Percentiles rank a stretch among this genome's conserved stretches.
Evolutionary conservation across 1,284 basidiomycete genomes (phyloP).

Genomic region (Ustilago loliicola): DNA sequence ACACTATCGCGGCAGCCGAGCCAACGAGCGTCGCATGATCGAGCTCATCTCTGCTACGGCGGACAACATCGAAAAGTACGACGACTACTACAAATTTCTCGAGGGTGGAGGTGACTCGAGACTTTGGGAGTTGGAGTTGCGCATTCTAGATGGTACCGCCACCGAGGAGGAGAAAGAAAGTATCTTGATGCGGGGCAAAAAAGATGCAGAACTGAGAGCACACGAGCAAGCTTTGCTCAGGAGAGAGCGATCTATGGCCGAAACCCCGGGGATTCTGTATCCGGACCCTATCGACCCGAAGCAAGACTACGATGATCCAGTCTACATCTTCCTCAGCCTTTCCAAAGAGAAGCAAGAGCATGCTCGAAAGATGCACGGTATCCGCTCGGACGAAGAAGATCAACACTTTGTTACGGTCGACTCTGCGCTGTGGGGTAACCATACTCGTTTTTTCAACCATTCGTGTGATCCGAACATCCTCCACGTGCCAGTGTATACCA

Average conservation of each 20-base stretch:
- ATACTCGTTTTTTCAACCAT: slow-evolving; percentile 73
- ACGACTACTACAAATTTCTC: slow-evolving; percentile 23
- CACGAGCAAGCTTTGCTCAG: background rate
- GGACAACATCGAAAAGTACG: slow-evolving; percentile 23
- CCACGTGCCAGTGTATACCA: slow-evolving; percentile 80
- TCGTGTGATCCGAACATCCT: slow-evolving; percentile 87
- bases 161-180: background rate
- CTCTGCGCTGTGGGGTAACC: slow-evolving; percentile 57
- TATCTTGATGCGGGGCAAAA: slow-evolving; percentile 2
- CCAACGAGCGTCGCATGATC: slow-evolving; percentile 15
- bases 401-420: slow-evolving; percentile 45
- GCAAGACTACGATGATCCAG: slow-evolving; percentile 8
- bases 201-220: background rate
- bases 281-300: background rate
- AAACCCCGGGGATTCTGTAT: background rate
- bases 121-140: slow-evolving; percentile 1
- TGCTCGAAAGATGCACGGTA: background rate
- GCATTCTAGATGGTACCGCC: background rate
- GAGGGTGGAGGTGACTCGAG: background rate
- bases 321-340: slow-evolving; percentile 22
- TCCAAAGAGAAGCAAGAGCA: background rate
- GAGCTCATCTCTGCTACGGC: slow-evolving; percentile 12
- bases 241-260: background rate
- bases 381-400: slow-evolving; percentile 29
- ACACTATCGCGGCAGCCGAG: slow-evolving; percentile 16